Percentiles rank a stretch among this genome's conserved stretches.
Evolutionary conservation across 495 filamentous ascomycete genomes (phyloP).

Genomic region (Oleoguttula mirabilis): DNA sequence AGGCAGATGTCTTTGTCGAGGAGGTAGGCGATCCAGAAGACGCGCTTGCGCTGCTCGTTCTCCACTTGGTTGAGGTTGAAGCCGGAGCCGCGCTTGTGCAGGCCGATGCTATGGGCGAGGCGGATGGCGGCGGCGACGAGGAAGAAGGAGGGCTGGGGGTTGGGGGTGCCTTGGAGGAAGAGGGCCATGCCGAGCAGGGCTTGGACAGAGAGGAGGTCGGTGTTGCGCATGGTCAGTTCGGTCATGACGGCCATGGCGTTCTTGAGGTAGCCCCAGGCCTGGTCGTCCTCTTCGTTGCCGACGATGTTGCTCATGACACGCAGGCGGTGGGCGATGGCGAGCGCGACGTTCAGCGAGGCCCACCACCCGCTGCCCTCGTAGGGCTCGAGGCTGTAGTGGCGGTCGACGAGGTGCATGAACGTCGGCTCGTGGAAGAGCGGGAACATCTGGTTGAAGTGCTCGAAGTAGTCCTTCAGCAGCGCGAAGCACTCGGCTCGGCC

Average conservation of each 20-base stretch:
- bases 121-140: conserved; percentile 87
- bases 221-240: conserved; percentile 89
- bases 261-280: conserved; percentile 90
- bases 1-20: conserved; percentile 93
- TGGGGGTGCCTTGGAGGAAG: conserved; percentile 92
- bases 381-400: conserved; percentile 84
- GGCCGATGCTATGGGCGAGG: conserved; percentile 82
- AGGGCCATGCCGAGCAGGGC: conserved; percentile 90
- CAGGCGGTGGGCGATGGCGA: conserved; percentile 82
- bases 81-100: conserved; percentile 82
- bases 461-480: conserved; percentile 84
- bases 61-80: conserved; percentile 86
- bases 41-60: conserved; percentile 86
- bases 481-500: conserved; percentile 69
- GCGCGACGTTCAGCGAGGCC: conserved; percentile 87
- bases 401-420: conserved; percentile 91
- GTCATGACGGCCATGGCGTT: conserved; percentile 88
- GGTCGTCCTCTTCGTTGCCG: conserved; percentile 78
- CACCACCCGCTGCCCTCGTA: conserved; percentile 97
- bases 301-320: conserved; percentile 94
- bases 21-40: conserved; percentile 97
- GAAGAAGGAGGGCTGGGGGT: conserved; percentile 90
- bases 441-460: conserved; percentile 98
- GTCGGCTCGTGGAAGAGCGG: conserved; percentile 95
- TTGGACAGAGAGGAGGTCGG: conserved; percentile 92